These are phyloP conservation scores for Prunus campanulata DNA, from an alignment of 306 rosid genomes.

Conservation along the genomic window DNA sequence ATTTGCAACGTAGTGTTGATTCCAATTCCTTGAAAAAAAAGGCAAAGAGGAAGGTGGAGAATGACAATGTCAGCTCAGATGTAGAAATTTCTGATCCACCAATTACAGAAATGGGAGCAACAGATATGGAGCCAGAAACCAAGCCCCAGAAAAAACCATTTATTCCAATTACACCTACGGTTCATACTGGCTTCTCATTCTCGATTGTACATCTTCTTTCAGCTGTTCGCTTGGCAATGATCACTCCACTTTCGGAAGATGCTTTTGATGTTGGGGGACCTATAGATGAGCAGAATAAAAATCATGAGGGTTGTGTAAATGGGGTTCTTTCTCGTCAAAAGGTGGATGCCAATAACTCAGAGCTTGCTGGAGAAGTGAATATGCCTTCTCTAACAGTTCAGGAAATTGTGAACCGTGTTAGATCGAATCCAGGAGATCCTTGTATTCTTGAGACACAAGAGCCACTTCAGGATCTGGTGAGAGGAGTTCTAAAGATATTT, in stretches of 20 bases:
- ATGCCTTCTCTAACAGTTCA: conserved; percentile 67
- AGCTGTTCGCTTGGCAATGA: conserved; percentile 93
- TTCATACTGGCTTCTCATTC: conserved; percentile 92
- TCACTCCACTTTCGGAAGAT: conserved; percentile 63
- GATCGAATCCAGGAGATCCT: conserved; percentile 94
- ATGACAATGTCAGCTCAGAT: conserved; percentile 52
- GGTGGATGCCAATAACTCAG: conserved; percentile 33
- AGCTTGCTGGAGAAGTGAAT: conserved; percentile 47
- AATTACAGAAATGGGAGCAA: conserved; percentile 43
- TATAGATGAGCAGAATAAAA: conserved; percentile 44
- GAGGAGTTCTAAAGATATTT: conserved; percentile 94
- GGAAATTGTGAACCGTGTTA: conserved; percentile 82
- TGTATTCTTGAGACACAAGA: conserved; percentile 96
- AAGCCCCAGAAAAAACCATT: conserved; percentile 83
- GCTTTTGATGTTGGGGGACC: conserved; percentile 51
- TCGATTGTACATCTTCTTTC: conserved; percentile 92
- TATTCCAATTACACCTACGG: conserved; percentile 84
- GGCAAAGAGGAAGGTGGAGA: conserved; percentile 66
- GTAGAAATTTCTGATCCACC: conserved; percentile 59
- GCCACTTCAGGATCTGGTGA: conserved; percentile 94
- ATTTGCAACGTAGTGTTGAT: conserved; percentile 36
- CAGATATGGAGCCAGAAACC: conserved; percentile 69
- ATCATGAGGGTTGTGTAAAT: conserved; percentile 39
- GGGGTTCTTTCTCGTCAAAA: conserved; percentile 45
- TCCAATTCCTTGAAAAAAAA: conserved; percentile 53